Conservation (phyloP, 257 asterid genomes). For the Pogostemon cablin region DNA sequence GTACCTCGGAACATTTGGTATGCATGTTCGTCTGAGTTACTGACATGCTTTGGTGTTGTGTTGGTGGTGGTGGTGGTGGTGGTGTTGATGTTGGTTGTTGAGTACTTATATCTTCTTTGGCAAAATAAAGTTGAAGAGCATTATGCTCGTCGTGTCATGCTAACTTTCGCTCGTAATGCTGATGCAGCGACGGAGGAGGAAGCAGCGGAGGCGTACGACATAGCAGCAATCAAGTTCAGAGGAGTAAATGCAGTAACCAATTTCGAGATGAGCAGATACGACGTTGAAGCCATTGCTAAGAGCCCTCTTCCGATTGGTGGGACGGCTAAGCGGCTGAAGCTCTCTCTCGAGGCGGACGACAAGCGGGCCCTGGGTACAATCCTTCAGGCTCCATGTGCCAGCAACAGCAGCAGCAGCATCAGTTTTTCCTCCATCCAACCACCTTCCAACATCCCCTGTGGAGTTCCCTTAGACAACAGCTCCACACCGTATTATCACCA, state of each 20-base stretch:
- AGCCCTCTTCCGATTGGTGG: conserved; percentile 93
- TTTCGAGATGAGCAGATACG: conserved; percentile 89
- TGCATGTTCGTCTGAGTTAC: not conserved
- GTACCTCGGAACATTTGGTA: conserved; percentile 98
- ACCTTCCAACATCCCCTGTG: conserved; percentile 52
- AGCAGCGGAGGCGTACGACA: conserved; percentile 98
- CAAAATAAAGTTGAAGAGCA: too few relatives aligned
- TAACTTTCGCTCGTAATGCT: not conserved
- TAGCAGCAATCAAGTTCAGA: conserved; percentile 94
- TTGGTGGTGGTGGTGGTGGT: too few relatives aligned
- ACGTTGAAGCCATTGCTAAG: conserved; percentile 76
- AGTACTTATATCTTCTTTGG: too few relatives aligned
- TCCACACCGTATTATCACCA: conserved; percentile 44
- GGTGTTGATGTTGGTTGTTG: too few relatives aligned
- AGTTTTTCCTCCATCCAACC: conserved; percentile 61
- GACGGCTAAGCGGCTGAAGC: conserved; percentile 76
- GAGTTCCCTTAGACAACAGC: conserved; percentile 58
- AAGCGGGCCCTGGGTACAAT: conserved; percentile 35
- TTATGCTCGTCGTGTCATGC: too few relatives aligned
- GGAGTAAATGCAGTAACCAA: conserved; percentile 88
- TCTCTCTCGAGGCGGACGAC: conserved; percentile 59
- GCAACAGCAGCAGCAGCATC: conserved; percentile 44
- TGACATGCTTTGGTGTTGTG: too few relatives aligned
- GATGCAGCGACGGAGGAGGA: conserved; percentile 92
- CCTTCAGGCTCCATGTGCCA: conserved; percentile 46